These are phyloP conservation scores for Lyophyllum shimeji DNA, from an alignment of 768 basidiomycete genomes.

Conservation along the genomic window DNA sequence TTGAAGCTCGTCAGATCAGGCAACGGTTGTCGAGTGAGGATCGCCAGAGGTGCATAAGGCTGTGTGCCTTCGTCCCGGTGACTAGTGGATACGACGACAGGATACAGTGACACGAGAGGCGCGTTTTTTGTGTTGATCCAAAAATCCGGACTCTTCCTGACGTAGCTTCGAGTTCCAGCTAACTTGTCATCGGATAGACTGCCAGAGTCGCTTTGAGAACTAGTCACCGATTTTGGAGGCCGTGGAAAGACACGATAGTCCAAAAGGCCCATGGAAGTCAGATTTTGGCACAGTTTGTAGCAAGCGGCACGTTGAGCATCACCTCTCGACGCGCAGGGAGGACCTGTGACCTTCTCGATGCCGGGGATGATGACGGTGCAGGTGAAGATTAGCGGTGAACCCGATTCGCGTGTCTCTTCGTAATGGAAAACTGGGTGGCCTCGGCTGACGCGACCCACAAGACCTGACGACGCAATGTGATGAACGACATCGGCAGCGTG, in stretches of 20 bases:
- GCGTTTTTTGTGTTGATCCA: constrained; percentile 49
- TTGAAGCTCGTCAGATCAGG: constrained; percentile 56
- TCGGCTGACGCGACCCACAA: constrained; percentile 11
- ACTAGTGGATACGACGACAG: constrained; percentile 48
- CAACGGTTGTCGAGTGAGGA: constrained; percentile 68
- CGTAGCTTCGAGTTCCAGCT: constrained; percentile 53
- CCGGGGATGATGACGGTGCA: constrained; percentile 53
- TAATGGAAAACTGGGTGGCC: constrained; percentile 39
- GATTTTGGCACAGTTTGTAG: constrained; percentile 50
- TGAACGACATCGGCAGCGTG: constrained; percentile 60
- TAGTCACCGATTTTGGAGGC: constrained; percentile 19
- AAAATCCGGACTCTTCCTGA: constrained; percentile 60
- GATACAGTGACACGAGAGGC: constrained; percentile 45
- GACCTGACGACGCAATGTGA: constrained; percentile 40
- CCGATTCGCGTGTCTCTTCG: constrained; percentile 32
- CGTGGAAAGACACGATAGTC: constrained; percentile 48
- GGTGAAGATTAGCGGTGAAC: constrained; percentile 27
- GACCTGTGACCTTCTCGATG: constrained; percentile 42
- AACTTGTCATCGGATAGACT: constrained; percentile 20
- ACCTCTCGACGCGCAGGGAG: constrained; percentile 41
- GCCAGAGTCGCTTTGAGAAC: constrained; percentile 15
- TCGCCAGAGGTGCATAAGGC: constrained; percentile 55
- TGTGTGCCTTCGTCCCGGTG: constrained; percentile 28
- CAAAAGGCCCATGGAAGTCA: constrained; percentile 52
- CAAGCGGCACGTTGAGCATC: constrained; percentile 63